Evolutionary conservation across 1,139 yeast genomes (phyloP), one percentile per base, ranked within the genome.

Genomic region (Scheffersomyces cryptocercus): DNA sequence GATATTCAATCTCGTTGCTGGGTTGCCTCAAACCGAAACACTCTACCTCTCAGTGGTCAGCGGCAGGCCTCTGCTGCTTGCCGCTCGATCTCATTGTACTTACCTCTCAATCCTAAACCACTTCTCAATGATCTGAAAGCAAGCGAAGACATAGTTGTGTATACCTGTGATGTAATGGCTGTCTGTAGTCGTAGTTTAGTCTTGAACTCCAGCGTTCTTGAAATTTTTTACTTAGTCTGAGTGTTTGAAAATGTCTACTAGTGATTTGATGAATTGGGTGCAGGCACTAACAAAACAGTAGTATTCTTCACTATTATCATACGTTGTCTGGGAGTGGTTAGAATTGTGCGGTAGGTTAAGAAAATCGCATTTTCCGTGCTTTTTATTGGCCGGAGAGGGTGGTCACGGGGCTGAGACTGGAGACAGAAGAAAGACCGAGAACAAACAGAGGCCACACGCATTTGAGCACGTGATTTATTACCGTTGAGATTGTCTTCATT

Each of bases 41-140:
- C 10, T 20, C 26, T 30, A 28, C 13, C 13, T 14, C 20, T 37
- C 9, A 20, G 26, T 20, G 26, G 26, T 20, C 26, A 8, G 26
- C 26, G 26, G 8, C 26, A 6, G 7, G 6, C 9, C 5, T 20
- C 26, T 5, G 26, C 26, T 20, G 9, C 26, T 6, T 20, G 8
- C 8, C 26, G 26, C 26, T 20, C 26, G 7, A 20, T 6, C 26
- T 20, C 26, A 8, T 20, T 20, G 3, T 20, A 65, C 73, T 51
- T 68, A 68, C 73, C 62, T 56, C 59, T 70, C 55, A 69, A 58
- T 48, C 79, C 76, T 56, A 76, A 67, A 50, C 77, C 73, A 64
- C 70, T 70, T 70, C 77, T 70, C 60, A 79, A 66, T 58, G 81
- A 71, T 77, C 82, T 81, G 58, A 76, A 67, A 50, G 82, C 78